Evolutionary conservation across 1,284 basidiomycete genomes (phyloP).

Genomic region (Ganoderma sp.): DNA sequence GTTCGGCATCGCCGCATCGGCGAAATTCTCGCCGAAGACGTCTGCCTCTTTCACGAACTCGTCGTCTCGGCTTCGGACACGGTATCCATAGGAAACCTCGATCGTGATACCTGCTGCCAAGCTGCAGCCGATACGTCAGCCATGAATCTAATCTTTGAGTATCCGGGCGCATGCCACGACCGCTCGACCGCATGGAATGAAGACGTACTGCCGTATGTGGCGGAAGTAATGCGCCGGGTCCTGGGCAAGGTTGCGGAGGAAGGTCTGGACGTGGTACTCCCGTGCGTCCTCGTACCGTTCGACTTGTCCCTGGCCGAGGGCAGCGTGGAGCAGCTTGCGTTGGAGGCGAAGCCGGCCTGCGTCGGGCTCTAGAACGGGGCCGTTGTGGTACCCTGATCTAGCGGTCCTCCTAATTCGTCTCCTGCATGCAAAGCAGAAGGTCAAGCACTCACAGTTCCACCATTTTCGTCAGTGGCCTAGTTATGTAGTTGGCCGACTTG

Average conservation of each 20-base stretch:
- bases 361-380: slow-evolving; percentile 25
- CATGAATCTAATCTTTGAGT: not conserved
- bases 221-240: slow-evolving; percentile 18
- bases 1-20: slow-evolving; percentile 31
- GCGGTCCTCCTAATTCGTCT: not conserved
- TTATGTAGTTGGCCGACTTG: slow-evolving; percentile 22
- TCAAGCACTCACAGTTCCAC: slow-evolving; percentile 20
- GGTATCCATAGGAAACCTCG: slow-evolving; percentile 28
- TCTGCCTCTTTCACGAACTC: slow-evolving; percentile 35
- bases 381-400: slow-evolving; percentile 26
- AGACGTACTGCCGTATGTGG: slow-evolving; percentile 23
- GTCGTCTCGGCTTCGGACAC: slow-evolving; percentile 29
- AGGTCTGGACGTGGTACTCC: slow-evolving; percentile 17
- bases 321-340: slow-evolving; percentile 18
- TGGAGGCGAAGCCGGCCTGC: slow-evolving; percentile 17
- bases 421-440: not conserved
- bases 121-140: not conserved
- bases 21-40: slow-evolving; percentile 29
- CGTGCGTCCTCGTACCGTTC: slow-evolving; percentile 9
- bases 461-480: slow-evolving; percentile 18
- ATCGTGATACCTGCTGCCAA: slow-evolving; percentile 22
- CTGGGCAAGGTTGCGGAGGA: slow-evolving; percentile 19
- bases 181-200: not conserved
- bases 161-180: not conserved
- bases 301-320: slow-evolving; percentile 19